Conservation (phyloP, 1,284 basidiomycete species). For the Earliella scabrosa region DNA sequence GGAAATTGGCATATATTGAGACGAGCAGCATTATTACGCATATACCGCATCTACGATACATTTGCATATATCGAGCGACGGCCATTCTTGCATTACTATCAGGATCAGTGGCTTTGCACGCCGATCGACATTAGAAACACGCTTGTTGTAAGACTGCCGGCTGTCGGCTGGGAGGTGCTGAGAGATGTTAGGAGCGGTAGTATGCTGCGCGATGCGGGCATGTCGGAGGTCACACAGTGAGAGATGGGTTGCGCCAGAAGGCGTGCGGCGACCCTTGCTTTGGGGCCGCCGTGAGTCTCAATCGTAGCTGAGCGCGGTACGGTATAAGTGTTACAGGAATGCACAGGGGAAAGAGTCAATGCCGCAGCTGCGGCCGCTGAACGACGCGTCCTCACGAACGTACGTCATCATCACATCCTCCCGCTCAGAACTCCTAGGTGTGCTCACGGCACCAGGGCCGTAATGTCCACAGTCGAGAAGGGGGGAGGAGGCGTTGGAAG, state of each 20-base stretch:
- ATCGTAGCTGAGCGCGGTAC: slow-evolving; percentile 4
- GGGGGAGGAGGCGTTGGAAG: background rate
- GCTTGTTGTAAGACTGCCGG: too few species aligned
- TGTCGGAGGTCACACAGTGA: background rate
- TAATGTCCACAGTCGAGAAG: background rate
- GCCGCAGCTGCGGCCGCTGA: background rate
- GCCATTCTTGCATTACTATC: too few species aligned
- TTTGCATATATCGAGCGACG: too few species aligned
- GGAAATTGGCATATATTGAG: too few species aligned
- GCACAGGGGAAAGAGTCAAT: background rate
- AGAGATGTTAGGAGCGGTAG: too few species aligned
- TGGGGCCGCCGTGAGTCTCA: slow-evolving; percentile 7
- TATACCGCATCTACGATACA: too few species aligned
- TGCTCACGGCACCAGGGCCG: too few species aligned
- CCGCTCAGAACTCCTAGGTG: too few species aligned
- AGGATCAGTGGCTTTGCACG: too few species aligned
- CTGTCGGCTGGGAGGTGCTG: too few species aligned
- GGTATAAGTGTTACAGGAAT: slow-evolving; percentile 9
- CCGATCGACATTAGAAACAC: too few species aligned
- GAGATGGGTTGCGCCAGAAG: slow-evolving; percentile 5
- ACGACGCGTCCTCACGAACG: background rate
- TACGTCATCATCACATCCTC: background rate
- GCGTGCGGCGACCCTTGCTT: slow-evolving; percentile 7
- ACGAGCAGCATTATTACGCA: too few species aligned
- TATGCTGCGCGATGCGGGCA: background rate